Evolutionary conservation across 2,329 filamentous ascomycete species (phyloP).

Genomic region (Didymella exigua): DNA sequence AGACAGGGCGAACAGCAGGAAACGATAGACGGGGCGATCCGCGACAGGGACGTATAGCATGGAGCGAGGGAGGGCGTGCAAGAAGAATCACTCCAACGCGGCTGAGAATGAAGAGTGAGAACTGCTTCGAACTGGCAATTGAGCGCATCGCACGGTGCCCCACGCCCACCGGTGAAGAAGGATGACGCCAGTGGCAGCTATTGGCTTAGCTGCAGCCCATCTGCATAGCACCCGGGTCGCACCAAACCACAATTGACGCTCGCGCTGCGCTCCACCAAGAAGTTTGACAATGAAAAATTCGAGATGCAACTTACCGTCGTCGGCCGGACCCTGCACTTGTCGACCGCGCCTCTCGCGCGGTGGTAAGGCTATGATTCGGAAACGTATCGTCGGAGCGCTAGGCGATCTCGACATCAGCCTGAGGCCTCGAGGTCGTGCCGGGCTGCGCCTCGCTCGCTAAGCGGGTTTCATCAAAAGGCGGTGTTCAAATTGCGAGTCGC

Average conservation of each 20-base stretch:
- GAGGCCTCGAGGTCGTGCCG: conserved; percentile 35
- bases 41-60: conserved; percentile 30
- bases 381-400: conserved; percentile 12
- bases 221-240: conserved; percentile 38
- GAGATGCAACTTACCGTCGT: conserved; percentile 18
- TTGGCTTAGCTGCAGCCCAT: conserved; percentile 41
- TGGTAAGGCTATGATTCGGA: conserved; percentile 7
- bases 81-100: conserved; percentile 37
- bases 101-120: conserved; percentile 36
- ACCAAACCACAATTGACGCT: conserved; percentile 37
- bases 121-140: conserved; percentile 30
- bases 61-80: conserved; percentile 40
- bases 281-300: conserved; percentile 25
- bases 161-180: conserved; percentile 46
- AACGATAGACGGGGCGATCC: conserved; percentile 28
- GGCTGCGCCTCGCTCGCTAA: conserved; percentile 42
- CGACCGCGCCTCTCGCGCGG: conserved; percentile 2
- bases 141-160: conserved; percentile 40
- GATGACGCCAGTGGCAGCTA: conserved; percentile 35
- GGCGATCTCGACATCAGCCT: conserved; percentile 2
- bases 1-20: conserved; percentile 28
- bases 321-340: conserved; percentile 10
- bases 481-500: conserved; percentile 27
- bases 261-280: conserved; percentile 26
- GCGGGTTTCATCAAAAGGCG: conserved; percentile 26